Base-by-base conservation (phyloP, 2,329 filamentous ascomycete species). In the Ilyonectria robusta region DNA sequence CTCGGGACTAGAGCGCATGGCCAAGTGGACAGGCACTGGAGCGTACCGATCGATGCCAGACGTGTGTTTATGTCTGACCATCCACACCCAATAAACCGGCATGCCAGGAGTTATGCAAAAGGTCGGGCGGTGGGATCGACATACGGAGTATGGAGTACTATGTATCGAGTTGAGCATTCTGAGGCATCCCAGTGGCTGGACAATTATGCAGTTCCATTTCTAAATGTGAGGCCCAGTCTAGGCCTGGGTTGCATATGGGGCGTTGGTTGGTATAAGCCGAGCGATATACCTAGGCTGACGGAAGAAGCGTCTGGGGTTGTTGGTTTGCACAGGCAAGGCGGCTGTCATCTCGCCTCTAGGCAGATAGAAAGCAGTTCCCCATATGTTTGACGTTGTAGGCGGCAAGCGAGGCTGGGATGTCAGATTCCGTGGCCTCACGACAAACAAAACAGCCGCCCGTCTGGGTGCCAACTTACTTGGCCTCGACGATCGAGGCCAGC, bases 81-180 rank as follows among this genome's bases (percentile, higher is more conserved):
- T 63, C 58, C 53, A 61, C 53, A 60, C 33, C 70, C 76, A 76
- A 76, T 75, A 46, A 63, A 55, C 42, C 21, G 35, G 65, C 56
- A 46, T 26, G 33, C 55, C 51, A 23, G 19, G 35, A 72, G 64
- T 76, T 68, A 67, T 77, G 74, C 71, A 73, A 62, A 59, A 33
- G 21, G 58, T 48, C 61, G 70, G 65, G 57, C 67, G 70, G 66
- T 62, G 65, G 65, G 75, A 79, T 76, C 73, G 68, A 64, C 70
- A 65, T 53, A 31, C 50, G 33, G n/a, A 31, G 50, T 35, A 31
- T 31, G 33, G 31, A 31, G 50, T 33, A 35, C n/a, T 21, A 10
- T 51, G 31, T 70, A 59, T 51, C 63, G 59, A 51, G 51, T 62
- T 66, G 67, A 64, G 58, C 63, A 57, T 44, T 47, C 59, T 66